A percentile compares a stretch with the other conserved stretches of the same genome.
These are phyloP conservation scores for Aspergillus neotritici DNA, from an alignment of 2,329 filamentous ascomycete species.

Conservation along the genomic window DNA sequence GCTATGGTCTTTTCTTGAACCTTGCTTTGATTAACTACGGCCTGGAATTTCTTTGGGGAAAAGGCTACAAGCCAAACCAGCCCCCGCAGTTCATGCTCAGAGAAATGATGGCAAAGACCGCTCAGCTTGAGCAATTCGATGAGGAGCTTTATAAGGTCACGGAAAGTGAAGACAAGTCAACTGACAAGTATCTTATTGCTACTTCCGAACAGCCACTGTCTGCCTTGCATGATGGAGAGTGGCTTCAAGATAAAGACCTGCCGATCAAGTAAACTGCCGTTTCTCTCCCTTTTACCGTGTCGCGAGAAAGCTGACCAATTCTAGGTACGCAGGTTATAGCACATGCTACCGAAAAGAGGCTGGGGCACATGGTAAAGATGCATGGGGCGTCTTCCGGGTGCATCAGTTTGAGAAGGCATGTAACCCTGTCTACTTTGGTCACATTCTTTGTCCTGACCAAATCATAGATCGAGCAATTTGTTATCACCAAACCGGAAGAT, in stretches of 20 bases:
- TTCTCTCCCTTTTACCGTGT: not conserved
- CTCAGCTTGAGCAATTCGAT: conserved; percentile 94
- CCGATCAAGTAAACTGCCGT: conserved; percentile 65
- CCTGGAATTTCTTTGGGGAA: conserved; percentile 75
- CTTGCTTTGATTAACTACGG: conserved; percentile 94
- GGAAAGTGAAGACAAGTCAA: conserved; percentile 74
- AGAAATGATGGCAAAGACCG: conserved; percentile 96
- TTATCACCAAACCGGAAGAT: conserved; percentile 76
- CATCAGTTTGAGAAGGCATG: conserved; percentile 91
- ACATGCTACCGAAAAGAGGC: conserved; percentile 96
- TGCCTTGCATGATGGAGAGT: conserved; percentile 87
- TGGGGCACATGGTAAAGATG: conserved; percentile 83
- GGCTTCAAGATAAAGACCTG: conserved; percentile 76
- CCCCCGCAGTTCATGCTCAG: conserved; percentile 92
- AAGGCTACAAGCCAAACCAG: conserved; percentile 76
- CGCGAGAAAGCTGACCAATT: conserved; percentile 7
- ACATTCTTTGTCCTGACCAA: conserved; percentile 7
- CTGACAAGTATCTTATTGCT: conserved; percentile 77
- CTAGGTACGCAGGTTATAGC: conserved; percentile 73
- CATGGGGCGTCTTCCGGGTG: conserved; percentile 96
- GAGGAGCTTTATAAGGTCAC: conserved; percentile 96
- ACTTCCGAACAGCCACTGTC: conserved; percentile 95
- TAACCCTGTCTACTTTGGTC: not conserved
- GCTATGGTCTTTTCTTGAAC: conserved; percentile 86
- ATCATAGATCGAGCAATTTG: conserved; percentile 65